A percentile compares a stretch with the other conserved stretches of the same genome.
Conservation (phyloP, 305 asterid species). For the Rubia peregrina region DNA sequence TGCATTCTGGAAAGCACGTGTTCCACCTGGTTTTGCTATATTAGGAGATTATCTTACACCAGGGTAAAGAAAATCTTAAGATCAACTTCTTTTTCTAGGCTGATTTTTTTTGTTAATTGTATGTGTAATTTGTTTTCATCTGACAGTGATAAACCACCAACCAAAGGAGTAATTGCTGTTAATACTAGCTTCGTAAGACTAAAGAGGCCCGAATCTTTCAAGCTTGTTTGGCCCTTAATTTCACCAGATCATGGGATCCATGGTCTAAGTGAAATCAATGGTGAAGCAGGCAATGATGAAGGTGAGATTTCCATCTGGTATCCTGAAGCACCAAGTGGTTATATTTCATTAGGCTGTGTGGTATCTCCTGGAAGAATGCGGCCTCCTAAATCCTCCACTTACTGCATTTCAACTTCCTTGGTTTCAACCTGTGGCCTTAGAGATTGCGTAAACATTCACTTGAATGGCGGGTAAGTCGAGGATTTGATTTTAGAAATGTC, state of each 20-base stretch:
- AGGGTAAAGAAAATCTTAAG: conserved; percentile 45
- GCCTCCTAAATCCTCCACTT: conserved; percentile 75
- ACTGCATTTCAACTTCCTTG: conserved; percentile 72
- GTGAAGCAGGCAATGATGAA: conserved; percentile 30
- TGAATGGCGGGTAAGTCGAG: conserved; percentile 47
- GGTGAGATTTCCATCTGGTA: conserved; percentile 70
- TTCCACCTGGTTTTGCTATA: conserved; percentile 86
- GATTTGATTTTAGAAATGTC: conserved; percentile 12
- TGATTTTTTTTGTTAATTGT: conserved; percentile 16
- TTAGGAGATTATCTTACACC: conserved; percentile 97
- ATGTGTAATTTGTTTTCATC: conserved; percentile 19
- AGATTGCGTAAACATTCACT: conserved; percentile 60
- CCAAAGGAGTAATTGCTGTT: conserved; percentile 84
- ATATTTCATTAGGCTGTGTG: conserved; percentile 93
- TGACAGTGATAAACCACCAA: conserved; percentile 87
- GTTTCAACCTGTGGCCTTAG: conserved; percentile 83
- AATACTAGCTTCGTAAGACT: conserved; percentile 79
- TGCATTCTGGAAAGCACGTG: conserved; percentile 94
- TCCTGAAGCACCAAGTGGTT: conserved; percentile 92
- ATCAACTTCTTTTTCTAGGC: conserved; percentile 14
- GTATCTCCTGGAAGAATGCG: conserved; percentile 64
- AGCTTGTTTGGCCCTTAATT: conserved; percentile 58
- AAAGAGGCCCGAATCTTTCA: conserved; percentile 80
- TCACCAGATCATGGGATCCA: conserved; percentile 22
- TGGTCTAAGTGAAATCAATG: conserved; percentile 26